Evolutionary conservation across 2,329 filamentous ascomycete species (phyloP).

Genomic region (Ceratocystis cacaofunesta): DNA sequence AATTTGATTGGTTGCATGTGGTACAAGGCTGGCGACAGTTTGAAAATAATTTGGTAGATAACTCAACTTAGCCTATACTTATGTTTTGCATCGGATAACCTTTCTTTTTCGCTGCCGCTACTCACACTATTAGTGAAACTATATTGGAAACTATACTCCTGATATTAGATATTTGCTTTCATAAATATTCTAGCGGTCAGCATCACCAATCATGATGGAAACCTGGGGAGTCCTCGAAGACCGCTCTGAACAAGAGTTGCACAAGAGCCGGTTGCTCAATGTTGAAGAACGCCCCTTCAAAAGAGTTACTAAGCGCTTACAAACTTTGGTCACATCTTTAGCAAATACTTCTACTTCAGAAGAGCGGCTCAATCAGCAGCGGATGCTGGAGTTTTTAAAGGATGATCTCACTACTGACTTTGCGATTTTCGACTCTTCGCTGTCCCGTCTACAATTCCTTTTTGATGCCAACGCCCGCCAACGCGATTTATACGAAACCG

Average conservation of each 20-base stretch:
- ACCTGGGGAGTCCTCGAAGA: constrained; percentile 57
- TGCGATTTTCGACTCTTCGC: constrained; percentile 70
- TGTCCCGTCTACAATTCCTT: constrained; percentile 77
- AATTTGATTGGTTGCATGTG: not conserved
- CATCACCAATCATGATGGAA: constrained; percentile 25
- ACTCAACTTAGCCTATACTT: not conserved
- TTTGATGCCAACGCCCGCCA: constrained; percentile 69
- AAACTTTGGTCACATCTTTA: constrained; percentile 33
- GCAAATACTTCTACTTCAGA: constrained; percentile 51
- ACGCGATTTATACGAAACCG: constrained; percentile 65
- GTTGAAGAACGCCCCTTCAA: constrained; percentile 90
- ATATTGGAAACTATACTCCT: too few relatives aligned
- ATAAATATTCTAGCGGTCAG: not conserved
- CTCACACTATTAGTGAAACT: too few relatives aligned
- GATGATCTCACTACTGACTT: constrained; percentile 82
- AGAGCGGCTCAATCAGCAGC: constrained; percentile 19
- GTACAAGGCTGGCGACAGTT: not conserved
- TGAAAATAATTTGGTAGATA: not conserved
- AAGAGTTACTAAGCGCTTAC: constrained; percentile 66
- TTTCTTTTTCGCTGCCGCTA: not conserved
- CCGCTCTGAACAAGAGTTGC: constrained; percentile 66
- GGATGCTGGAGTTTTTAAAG: constrained; percentile 52
- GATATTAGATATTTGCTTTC: too few relatives aligned
- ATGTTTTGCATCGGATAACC: not conserved
- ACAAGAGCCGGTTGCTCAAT: constrained; percentile 72